Percentiles rank a stretch among this genome's conserved stretches.
Conservation (phyloP, 1,139 yeast species). For the Suhomyces taliae region DNA sequence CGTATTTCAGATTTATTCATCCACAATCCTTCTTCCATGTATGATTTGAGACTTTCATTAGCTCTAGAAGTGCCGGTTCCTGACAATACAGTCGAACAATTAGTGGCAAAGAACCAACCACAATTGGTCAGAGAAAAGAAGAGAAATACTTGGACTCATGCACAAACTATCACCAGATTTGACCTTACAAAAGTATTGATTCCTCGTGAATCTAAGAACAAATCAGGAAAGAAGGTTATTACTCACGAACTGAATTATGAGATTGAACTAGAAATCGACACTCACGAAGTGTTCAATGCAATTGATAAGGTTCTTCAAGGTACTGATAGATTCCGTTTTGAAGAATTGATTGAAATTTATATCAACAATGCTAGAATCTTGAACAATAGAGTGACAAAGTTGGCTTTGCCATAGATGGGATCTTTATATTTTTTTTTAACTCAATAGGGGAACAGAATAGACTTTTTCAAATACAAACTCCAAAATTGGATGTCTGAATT, state of each 20-base stretch:
- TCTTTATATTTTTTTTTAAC: neutral
- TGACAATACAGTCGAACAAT: constrained; percentile 49
- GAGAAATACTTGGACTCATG: constrained; percentile 62
- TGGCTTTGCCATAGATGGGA: constrained; percentile 24
- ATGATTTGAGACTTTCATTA: constrained; percentile 74
- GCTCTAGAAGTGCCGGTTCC: constrained; percentile 73
- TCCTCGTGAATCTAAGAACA: constrained; percentile 47
- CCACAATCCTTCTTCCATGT: constrained; percentile 73
- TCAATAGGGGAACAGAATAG: too few relatives aligned
- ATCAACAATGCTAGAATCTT: constrained; percentile 66
- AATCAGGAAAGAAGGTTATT: constrained; percentile 37
- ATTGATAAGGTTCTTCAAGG: constrained; percentile 53
- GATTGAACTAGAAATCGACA: constrained; percentile 74
- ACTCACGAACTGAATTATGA: constrained; percentile 51
- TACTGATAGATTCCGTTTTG: constrained; percentile 61
- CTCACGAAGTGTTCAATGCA: constrained; percentile 59
- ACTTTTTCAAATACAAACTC: too few relatives aligned
- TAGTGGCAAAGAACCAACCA: constrained; percentile 43
- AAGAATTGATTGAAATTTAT: constrained; percentile 69
- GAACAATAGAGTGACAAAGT: constrained; percentile 46
- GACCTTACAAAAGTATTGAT: constrained; percentile 65
- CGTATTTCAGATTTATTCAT: constrained; percentile 70
- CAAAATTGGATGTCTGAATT: neutral
- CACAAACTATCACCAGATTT: constrained; percentile 67
- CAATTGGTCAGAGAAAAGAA: constrained; percentile 60